phyloP scores from a whole-genome alignment of 1,284 basidiomycete species.

The Cronartium ribicola region DNA sequence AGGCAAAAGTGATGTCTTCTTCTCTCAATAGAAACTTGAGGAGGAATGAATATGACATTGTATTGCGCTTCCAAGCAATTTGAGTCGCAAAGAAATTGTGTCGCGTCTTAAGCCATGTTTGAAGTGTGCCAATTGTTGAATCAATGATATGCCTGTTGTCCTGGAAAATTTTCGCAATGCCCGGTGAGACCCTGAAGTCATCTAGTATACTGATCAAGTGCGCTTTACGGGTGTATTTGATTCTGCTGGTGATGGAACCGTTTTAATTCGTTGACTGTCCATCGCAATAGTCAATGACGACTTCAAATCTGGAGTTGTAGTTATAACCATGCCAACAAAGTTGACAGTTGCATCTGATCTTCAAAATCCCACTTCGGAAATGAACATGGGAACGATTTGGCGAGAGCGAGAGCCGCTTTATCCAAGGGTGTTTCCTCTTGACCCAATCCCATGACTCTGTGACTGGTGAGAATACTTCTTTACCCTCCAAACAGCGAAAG shows the following conservation, averaged over 20 bases:
- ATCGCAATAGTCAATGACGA: conserved; percentile 61
- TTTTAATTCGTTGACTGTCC: conserved; percentile 47
- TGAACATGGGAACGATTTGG: conserved; percentile 53
- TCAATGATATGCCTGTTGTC: conserved; percentile 62
- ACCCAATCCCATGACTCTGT: conserved; percentile 59
- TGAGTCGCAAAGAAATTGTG: conserved; percentile 59
- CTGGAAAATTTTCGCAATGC: conserved; percentile 64
- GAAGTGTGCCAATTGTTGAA: conserved; percentile 55
- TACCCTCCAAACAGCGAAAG: conserved; percentile 66
- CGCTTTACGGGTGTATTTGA: conserved; percentile 58
- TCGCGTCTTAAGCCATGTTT: conserved; percentile 59
- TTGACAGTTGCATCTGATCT: conserved; percentile 60
- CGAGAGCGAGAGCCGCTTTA: conserved; percentile 35
- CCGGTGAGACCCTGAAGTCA: conserved; percentile 63
- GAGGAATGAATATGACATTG: conserved; percentile 67
- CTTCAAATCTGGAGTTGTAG: conserved; percentile 65
- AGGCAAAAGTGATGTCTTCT: conserved; percentile 8
- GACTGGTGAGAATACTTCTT: conserved; percentile 64
- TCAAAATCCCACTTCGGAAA: conserved; percentile 59
- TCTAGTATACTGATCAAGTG: conserved; percentile 64
- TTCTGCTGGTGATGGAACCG: conserved; percentile 48
- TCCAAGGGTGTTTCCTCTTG: conserved; percentile 42
- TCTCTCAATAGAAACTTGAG: conserved; percentile 58
- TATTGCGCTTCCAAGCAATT: conserved; percentile 58
- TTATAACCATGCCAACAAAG: conserved; percentile 61